These are phyloP conservation scores for Hypoxylon subgilvum DNA, from an alignment of 495 filamentous ascomycete genomes.

Conservation along the genomic window DNA sequence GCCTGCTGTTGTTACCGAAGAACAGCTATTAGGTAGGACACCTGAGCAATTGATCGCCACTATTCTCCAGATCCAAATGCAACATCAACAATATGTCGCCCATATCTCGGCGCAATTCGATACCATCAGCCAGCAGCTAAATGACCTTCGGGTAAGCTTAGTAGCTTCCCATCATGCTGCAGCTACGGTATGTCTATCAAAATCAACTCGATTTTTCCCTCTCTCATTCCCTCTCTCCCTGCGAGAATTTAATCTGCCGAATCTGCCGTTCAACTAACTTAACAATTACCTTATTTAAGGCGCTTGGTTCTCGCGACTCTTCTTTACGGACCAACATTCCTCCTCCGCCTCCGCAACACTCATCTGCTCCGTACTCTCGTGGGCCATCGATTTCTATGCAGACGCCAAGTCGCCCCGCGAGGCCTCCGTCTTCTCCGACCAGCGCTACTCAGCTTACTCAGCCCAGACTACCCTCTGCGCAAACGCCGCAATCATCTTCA, in stretches of 20 bases:
- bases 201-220: not conserved
- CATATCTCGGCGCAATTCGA: slow-evolving; percentile 43
- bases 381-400: slow-evolving; percentile 35
- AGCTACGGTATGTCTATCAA: slow-evolving; percentile 30
- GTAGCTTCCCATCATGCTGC: slow-evolving; percentile 43
- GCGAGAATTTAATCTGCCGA: too few relatives aligned
- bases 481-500: slow-evolving; percentile 32
- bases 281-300: slow-evolving; percentile 31
- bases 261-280: too few relatives aligned
- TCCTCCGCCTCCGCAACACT: slow-evolving; percentile 36
- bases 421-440: slow-evolving; percentile 34
- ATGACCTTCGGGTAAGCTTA: slow-evolving; percentile 39
- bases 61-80: slow-evolving; percentile 43
- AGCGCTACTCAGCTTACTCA: slow-evolving; percentile 27
- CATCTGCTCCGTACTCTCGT: slow-evolving; percentile 32
- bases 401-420: slow-evolving; percentile 38
- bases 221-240: too few relatives aligned
- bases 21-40: slow-evolving; percentile 40
- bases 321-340: slow-evolving; percentile 34
- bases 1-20: slow-evolving; percentile 38
- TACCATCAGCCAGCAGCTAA: slow-evolving; percentile 40
- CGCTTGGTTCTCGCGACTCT: slow-evolving; percentile 32
- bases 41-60: slow-evolving; percentile 44
- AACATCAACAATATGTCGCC: slow-evolving; percentile 42
- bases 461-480: slow-evolving; percentile 24